These are phyloP conservation scores for Stagonosporopsis tanaceti DNA, from an alignment of 2,329 filamentous ascomycete genomes.

Conservation along the genomic window DNA sequence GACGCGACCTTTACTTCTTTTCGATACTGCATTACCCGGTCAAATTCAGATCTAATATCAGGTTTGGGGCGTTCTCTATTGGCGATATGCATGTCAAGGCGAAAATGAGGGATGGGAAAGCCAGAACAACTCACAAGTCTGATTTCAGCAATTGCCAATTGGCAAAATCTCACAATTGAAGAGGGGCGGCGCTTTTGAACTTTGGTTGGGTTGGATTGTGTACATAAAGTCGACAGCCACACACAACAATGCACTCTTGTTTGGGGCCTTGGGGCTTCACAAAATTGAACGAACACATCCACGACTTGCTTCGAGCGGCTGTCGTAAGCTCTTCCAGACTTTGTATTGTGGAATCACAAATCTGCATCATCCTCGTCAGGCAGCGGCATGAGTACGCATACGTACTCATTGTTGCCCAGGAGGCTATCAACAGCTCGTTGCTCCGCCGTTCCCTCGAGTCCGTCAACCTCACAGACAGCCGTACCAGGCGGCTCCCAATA, in stretches of 20 bases:
- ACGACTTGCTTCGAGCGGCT: background rate
- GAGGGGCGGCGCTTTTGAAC: background rate
- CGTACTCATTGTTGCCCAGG: background rate
- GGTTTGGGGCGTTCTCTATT: constrained; percentile 14
- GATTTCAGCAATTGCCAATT: background rate
- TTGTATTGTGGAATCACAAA: background rate
- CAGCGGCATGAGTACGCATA: background rate
- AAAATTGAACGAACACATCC: background rate
- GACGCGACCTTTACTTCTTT: constrained; percentile 12
- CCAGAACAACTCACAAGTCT: background rate
- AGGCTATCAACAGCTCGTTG: background rate
- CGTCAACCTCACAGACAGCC: constrained; percentile 13
- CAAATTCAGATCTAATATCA: constrained; percentile 2
- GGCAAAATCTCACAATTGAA: background rate
- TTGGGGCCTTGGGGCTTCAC: constrained; percentile 31
- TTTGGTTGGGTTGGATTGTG: constrained; percentile 18
- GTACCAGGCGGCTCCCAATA: constrained; percentile 4
- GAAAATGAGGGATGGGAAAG: constrained; percentile 4
- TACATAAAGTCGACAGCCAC: constrained; percentile 28
- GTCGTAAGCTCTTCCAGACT: background rate
- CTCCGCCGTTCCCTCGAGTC: background rate
- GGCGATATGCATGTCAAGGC: constrained; percentile 18
- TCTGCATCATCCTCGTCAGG: constrained; percentile 8
- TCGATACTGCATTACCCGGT: constrained; percentile 13
- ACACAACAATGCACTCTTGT: constrained; percentile 34